Evolutionary conservation across 176 grass and related monocot genomes (phyloP).

Genomic region (Aegilops longissima): DNA sequence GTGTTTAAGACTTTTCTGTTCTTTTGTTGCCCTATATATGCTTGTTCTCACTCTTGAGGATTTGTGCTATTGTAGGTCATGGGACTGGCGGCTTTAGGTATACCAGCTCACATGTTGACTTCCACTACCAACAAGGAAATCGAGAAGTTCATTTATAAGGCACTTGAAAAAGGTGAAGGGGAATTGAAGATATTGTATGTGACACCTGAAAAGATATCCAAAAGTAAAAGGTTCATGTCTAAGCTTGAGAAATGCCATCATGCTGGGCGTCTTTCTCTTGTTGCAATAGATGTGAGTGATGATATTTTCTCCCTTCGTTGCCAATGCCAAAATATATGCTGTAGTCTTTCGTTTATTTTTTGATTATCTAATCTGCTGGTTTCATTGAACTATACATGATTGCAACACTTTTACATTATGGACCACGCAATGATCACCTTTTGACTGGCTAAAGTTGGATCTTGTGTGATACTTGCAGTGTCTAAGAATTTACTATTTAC

Average conservation of each 20-base stretch:
- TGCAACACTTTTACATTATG: neutral
- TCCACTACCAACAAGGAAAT: slow-evolving; percentile 83
- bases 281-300: slow-evolving; percentile 94
- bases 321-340: neutral
- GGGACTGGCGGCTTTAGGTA: slow-evolving; percentile 83
- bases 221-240: slow-evolving; percentile 98
- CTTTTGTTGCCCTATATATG: slow-evolving; percentile 11
- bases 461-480: neutral
- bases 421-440: neutral
- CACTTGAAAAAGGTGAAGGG: slow-evolving; percentile 87
- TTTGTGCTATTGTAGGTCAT: slow-evolving; percentile 62
- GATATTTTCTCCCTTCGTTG: slow-evolving; percentile 6
- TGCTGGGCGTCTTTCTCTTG: slow-evolving; percentile 77
- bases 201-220: slow-evolving; percentile 97
- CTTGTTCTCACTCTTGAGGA: slow-evolving; percentile 20
- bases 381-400: neutral
- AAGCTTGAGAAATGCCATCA: slow-evolving; percentile 97
- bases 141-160: slow-evolving; percentile 81
- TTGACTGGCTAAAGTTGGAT: neutral
- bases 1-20: slow-evolving; percentile 39
- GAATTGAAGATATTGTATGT: slow-evolving; percentile 89
- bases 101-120: slow-evolving; percentile 83
- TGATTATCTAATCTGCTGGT: neutral
- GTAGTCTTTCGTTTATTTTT: neutral
- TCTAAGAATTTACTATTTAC: neutral